Evolutionary conservation across 2,329 filamentous ascomycete species (phyloP).

Genomic region (Curvularia spicifera): DNA sequence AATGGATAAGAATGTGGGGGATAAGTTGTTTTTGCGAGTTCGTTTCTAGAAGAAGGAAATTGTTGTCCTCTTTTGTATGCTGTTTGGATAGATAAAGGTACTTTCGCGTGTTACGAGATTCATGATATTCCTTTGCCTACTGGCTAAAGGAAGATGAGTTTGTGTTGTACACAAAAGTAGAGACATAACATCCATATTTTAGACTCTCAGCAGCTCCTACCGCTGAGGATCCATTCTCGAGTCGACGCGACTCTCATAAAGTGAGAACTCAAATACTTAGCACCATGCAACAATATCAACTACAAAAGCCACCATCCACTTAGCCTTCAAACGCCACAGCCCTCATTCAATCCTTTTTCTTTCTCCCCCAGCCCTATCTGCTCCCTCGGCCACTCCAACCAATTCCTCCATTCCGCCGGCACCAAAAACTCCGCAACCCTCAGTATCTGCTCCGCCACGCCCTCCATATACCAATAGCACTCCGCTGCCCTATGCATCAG

Average conservation of each 20-base stretch:
- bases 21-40: background rate
- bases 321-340: slow-evolving; percentile 1
- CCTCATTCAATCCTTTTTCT: too few species aligned
- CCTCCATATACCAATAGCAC: slow-evolving; percentile 37
- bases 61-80: background rate
- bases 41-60: background rate
- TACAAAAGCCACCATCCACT: too few species aligned
- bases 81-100: background rate
- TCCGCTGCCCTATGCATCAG: slow-evolving; percentile 33
- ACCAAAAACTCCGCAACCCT: slow-evolving; percentile 33
- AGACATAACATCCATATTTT: too few species aligned
- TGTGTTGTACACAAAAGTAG: too few species aligned
- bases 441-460: slow-evolving; percentile 34
- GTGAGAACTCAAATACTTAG: too few species aligned
- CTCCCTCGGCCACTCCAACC: slow-evolving; percentile 40
- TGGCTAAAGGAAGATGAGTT: too few species aligned
- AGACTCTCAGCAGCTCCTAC: too few species aligned
- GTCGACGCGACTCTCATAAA: too few species aligned
- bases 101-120: too few species aligned
- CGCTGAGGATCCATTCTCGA: too few species aligned
- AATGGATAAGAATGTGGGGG: background rate
- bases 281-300: too few species aligned
- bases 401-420: slow-evolving; percentile 34
- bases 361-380: slow-evolving; percentile 19
- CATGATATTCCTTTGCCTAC: too few species aligned